Conservation (phyloP, 306 rosid genomes). For the Malus orientalis region DNA sequence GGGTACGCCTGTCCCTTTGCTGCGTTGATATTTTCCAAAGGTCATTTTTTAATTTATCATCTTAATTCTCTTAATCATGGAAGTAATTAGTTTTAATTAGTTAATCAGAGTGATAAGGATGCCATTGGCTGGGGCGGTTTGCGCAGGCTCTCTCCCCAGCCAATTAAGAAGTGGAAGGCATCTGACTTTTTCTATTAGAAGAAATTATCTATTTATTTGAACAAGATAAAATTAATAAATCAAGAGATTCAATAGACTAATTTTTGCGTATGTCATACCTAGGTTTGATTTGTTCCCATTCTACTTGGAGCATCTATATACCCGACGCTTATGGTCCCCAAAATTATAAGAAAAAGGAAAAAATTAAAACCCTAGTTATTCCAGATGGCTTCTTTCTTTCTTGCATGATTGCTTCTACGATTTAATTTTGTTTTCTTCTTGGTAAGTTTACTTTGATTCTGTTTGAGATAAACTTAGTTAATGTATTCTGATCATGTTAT, state of each 20-base stretch:
- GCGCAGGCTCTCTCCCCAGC: neutral
- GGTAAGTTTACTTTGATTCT: no score
- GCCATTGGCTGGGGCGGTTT: conserved; percentile 26
- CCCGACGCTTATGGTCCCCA: neutral
- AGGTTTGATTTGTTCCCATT: neutral
- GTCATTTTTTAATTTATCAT: neutral
- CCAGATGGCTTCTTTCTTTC: neutral
- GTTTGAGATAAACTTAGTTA: neutral
- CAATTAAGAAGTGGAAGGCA: neutral
- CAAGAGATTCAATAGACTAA: neutral
- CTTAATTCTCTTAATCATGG: neutral
- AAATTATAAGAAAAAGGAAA: neutral
- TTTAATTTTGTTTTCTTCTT: no score
- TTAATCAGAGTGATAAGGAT: neutral
- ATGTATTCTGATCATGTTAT: no score
- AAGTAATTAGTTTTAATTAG: neutral
- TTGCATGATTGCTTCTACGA: neutral
- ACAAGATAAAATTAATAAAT: neutral
- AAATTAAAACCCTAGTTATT: neutral
- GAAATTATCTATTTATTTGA: neutral
- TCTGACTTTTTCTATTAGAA: neutral
- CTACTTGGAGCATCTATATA: neutral
- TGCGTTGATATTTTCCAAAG: conserved; percentile 18
- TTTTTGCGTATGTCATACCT: neutral
- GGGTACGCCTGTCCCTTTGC: conserved; percentile 4